phyloP scores from a whole-genome alignment of 441 rosid species.

The Aquilaria agallochum region DNA sequence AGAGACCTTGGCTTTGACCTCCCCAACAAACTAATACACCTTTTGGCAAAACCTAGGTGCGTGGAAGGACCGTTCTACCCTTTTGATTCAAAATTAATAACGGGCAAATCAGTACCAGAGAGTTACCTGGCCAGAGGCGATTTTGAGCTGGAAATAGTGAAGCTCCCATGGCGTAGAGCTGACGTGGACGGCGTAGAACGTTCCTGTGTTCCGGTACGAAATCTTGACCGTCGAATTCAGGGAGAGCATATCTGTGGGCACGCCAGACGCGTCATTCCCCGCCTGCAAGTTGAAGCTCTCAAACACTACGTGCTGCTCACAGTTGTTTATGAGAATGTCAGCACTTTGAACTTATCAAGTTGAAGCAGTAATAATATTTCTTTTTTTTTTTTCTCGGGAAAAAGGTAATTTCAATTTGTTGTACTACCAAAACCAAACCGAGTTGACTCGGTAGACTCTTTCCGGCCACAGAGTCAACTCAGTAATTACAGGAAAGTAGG shows the following conservation, averaged over 20 bases:
- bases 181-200: conserved; percentile 90
- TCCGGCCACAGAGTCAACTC: conserved; percentile 10
- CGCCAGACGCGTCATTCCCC: conserved; percentile 78
- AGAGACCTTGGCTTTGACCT: too few relatives aligned
- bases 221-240: conserved; percentile 89
- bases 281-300: conserved; percentile 78
- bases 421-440: conserved; percentile 1
- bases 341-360: too few relatives aligned
- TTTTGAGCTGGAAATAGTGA: conserved; percentile 62
- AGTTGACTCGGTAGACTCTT: neutral
- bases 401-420: neutral
- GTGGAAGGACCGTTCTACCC: too few relatives aligned
- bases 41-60: too few relatives aligned
- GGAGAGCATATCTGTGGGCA: conserved; percentile 89
- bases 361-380: too few relatives aligned
- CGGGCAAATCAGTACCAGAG: neutral
- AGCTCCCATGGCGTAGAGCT: conserved; percentile 71
- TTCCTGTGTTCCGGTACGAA: conserved; percentile 70
- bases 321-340: neutral
- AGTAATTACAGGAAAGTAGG: neutral
- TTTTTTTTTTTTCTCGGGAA: neutral
- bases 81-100: too few relatives aligned
- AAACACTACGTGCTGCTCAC: conserved; percentile 70
- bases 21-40: too few relatives aligned
- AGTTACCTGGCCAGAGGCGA: conserved; percentile 78